These are phyloP conservation scores for Eucalyptus decipiens DNA, from an alignment of 345 rosid genomes.

Conservation along the genomic window DNA sequence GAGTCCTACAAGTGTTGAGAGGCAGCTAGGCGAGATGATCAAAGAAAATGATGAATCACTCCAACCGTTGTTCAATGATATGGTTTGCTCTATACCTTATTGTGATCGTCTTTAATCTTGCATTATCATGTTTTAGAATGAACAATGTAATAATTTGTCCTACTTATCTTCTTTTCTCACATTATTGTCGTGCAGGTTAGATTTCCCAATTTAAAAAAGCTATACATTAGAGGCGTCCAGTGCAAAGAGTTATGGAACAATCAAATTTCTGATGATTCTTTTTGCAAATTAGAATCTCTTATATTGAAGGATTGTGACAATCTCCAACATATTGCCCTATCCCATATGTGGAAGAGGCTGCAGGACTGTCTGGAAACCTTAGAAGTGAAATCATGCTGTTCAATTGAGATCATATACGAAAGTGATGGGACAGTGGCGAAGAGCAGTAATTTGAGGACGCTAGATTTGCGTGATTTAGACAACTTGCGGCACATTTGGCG, in stretches of 20 bases:
- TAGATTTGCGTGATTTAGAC: background rate
- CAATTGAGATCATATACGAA: background rate
- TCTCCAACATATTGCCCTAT: background rate
- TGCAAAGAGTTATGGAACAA: background rate
- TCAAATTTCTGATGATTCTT: background rate
- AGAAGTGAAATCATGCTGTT: background rate
- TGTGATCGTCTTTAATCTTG: rapidly evolving
- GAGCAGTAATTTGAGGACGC: rapidly evolving
- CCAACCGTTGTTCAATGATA: background rate
- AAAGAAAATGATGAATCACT: background rate
- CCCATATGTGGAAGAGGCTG: background rate
- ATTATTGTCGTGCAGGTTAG: background rate
- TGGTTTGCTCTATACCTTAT: background rate
- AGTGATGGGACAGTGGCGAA: background rate
- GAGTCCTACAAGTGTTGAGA: rapidly evolving
- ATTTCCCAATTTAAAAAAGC: background rate
- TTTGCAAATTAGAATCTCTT: background rate
- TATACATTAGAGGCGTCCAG: rapidly evolving
- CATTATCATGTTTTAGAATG: background rate
- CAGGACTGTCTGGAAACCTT: rapidly evolving
- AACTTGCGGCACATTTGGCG: background rate
- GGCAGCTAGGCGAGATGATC: rapidly evolving
- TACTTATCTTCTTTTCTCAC: background rate
- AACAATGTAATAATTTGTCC: background rate
- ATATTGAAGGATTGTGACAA: background rate